Evolutionary conservation across 805 yeast genomes (phyloP), one percentile per base, ranked within the genome.

Genomic region (Ogataea nonfermentans): DNA sequence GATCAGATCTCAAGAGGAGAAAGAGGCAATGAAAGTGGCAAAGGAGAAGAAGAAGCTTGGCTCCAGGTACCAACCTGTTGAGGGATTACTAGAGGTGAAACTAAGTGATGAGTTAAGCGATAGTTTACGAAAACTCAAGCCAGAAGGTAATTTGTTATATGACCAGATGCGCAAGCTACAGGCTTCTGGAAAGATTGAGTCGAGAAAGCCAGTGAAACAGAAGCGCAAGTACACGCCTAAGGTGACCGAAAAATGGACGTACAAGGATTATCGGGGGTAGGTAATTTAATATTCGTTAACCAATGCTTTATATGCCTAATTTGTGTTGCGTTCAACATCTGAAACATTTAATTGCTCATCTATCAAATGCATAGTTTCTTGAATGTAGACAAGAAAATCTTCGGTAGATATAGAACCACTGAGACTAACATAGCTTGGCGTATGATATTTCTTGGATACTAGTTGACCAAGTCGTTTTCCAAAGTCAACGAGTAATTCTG

Each of bases 211-310:
- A 9, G 79, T 76, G 42, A 72, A 71, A 49, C 78, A 77, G 61
- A 77, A 70, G 61, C 76, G 83, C 58, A 81, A 77, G 59, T 83
- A 81, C 56, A 72, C 79, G 51, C 82, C 74, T 43, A 87, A 84
- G 70, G 65, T 84, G 46, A 84, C 95, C 22, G 96, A 91, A 63
- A 91, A 90, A 66, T 88, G 95, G 95, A 76, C 90, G 24, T 86
- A 84, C 67, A 91, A 91, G 68, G 95, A 91, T 65, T 86, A 85
- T 57, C 81, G 82, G 65, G 82, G 69, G 55, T 48, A 26, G 31
- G 14, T 13, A 31, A 17, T 29, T 23, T 13, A 19, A 24, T 27
- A 38, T 22, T 24, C 20, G 22, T 35, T 14, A 23, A 32, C 24
- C 16, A 23, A 23, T 30, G 3, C 1, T 19, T 28, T 13, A 24